Percentiles rank a stretch among this genome's conserved stretches.
Evolutionary conservation across 2,329 filamentous ascomycete species (phyloP).

Genomic region (Epichloe festucae): DNA sequence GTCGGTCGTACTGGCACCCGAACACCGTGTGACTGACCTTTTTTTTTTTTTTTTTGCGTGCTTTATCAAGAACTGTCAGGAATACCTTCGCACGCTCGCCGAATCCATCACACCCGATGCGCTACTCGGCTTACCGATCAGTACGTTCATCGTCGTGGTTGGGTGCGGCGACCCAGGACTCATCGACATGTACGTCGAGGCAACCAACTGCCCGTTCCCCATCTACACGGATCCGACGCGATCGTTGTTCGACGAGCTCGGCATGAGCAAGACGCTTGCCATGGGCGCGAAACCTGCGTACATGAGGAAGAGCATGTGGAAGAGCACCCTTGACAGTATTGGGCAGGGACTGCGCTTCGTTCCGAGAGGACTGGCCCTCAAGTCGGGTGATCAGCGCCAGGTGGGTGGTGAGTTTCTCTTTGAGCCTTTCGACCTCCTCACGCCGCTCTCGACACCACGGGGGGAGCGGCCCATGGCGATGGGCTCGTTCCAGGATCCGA

Average conservation of each 20-base stretch:
- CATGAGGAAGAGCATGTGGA: slow-evolving; percentile 41
- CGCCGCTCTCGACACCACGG: slow-evolving; percentile 31
- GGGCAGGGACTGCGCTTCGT: slow-evolving; percentile 47
- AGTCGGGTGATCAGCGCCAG: slow-evolving; percentile 53
- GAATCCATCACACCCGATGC: slow-evolving; percentile 39
- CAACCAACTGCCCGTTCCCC: slow-evolving; percentile 56
- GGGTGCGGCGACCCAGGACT: slow-evolving; percentile 59
- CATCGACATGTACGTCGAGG: slow-evolving; percentile 51
- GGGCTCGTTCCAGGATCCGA: slow-evolving; percentile 10
- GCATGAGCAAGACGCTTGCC: slow-evolving; percentile 52
- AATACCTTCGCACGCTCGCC: slow-evolving; percentile 53
- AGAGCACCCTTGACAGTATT: slow-evolving; percentile 37
- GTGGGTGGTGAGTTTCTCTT: slow-evolving; percentile 73
- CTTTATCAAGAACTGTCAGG: slow-evolving; percentile 53
- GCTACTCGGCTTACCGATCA: slow-evolving; percentile 37
- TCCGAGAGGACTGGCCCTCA: slow-evolving; percentile 42
- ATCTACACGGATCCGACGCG: slow-evolving; percentile 64
- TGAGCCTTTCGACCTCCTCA: slow-evolving; percentile 36
- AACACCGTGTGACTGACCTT: background rate
- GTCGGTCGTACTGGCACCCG: too few species aligned
- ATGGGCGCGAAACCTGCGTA: slow-evolving; percentile 52
- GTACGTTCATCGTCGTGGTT: slow-evolving; percentile 54
- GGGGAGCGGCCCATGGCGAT: slow-evolving; percentile 16
- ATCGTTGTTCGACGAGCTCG: slow-evolving; percentile 52
- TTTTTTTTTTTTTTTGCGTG: background rate